Evolutionary conservation across 2,329 filamentous ascomycete genomes (phyloP), one percentile per base, ranked within the genome.

Genomic region (Colletotrichum truncatum): DNA sequence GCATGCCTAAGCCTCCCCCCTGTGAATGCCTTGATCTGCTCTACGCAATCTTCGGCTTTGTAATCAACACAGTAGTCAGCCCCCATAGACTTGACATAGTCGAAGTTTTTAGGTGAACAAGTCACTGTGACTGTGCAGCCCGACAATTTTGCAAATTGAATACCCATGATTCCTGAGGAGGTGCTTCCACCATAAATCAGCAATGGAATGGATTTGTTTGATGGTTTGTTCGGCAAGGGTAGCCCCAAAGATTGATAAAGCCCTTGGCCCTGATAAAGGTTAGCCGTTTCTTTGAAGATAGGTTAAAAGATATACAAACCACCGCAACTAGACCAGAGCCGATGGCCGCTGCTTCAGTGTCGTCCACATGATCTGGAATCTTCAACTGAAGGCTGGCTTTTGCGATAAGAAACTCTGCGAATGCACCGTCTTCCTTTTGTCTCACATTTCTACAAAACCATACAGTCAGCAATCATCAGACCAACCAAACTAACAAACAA

Each of bases 151-250:
- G 80, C 81, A 67, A 72, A 80, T 69, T 83, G 81, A 66, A 84
- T 81, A 5, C 75, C 81, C 60, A 86, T 83, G 48, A 87, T 83
- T 72, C 82, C 84, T 0, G 86, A 87, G 3, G 85, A 86, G 7
- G 83, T 88, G 73, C 84, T 84, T n/a, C 80, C 81, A 32, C 81
- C 82, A 57, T 84, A 82, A 64, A 83, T 82, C 16, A 84, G 69
- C 30, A 84, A 69, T 0, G 80, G 75, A 41, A 77, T 70, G 38
- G 77, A 71, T 9, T 78, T 74, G n/a, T 75, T 73, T 28, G 73
- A 57, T 6, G 81, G 76, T 8, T 71, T 59, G 18, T 70, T 75
- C 1, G 88, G 87, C 3, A 87, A 73, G 0, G 81, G 78, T 0
- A 86, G 77, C 53, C 74, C 57, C 1, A 86, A 75, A 5, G 72